Evolutionary conservation across 2,329 filamentous ascomycete species (phyloP).

Genomic region (Colletotrichum higginsianum): DNA sequence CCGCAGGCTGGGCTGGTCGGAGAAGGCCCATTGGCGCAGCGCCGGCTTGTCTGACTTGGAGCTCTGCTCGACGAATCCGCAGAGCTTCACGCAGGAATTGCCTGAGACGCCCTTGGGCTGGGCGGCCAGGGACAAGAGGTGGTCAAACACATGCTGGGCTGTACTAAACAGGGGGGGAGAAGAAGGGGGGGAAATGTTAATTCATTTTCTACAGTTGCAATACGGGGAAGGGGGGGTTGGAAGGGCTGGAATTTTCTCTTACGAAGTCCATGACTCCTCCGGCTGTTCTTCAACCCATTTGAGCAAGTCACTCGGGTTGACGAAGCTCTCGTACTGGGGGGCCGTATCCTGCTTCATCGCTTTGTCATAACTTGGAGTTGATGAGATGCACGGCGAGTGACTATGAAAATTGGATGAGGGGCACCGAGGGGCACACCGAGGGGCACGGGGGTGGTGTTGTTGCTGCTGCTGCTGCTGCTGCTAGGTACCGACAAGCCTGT

Average conservation of each 20-base stretch:
- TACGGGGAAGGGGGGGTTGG: slow-evolving; percentile 21
- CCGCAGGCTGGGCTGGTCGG: slow-evolving; percentile 60
- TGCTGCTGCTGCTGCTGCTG: background rate
- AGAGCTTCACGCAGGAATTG: slow-evolving; percentile 72
- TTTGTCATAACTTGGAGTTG: slow-evolving; percentile 31
- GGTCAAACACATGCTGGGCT: slow-evolving; percentile 61
- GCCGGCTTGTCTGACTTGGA: slow-evolving; percentile 62
- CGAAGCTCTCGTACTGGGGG: slow-evolving; percentile 46
- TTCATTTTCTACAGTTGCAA: background rate
- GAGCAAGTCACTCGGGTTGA: slow-evolving; percentile 54
- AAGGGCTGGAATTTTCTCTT: slow-evolving; percentile 45
- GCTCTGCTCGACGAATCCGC: slow-evolving; percentile 73
- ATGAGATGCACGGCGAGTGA: slow-evolving; percentile 31
- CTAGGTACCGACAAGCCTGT: slow-evolving; percentile 9
- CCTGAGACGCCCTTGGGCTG: slow-evolving; percentile 70
- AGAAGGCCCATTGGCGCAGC: slow-evolving; percentile 67
- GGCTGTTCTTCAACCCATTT: slow-evolving; percentile 62
- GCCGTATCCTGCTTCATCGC: slow-evolving; percentile 40
- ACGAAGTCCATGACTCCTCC: slow-evolving; percentile 54
- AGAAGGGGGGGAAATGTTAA: background rate
- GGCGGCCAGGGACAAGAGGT: slow-evolving; percentile 64
- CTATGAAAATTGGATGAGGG: slow-evolving; percentile 33
- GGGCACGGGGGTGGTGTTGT: slow-evolving; percentile 15
- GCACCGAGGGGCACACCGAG: slow-evolving; percentile 23
- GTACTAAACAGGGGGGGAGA: slow-evolving; percentile 42